Conservation (phyloP, 169 alveolate genomes). For the Plasmodium cynomolgi region DNA sequence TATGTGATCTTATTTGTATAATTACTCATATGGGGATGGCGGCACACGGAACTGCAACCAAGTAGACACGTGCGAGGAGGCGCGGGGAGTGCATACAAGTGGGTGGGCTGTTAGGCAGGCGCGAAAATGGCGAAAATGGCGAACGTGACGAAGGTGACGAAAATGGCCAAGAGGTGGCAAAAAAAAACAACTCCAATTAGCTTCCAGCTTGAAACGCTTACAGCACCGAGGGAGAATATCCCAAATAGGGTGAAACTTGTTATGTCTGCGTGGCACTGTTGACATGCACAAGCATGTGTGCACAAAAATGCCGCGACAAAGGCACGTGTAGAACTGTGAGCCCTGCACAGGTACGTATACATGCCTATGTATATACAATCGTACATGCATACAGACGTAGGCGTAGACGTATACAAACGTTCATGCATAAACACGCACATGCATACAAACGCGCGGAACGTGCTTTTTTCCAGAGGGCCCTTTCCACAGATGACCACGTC, state of each 20-base stretch:
- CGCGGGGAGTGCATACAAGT: neutral
- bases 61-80: neutral
- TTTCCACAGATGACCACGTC: neutral
- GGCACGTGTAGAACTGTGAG: neutral
- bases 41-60: neutral
- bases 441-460: neutral
- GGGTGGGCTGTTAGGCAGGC: neutral
- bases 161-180: neutral
- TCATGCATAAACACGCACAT: neutral
- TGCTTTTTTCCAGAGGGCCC: neutral
- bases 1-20: neutral
- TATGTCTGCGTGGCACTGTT: neutral
- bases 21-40: slow-evolving; percentile 1
- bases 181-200: neutral
- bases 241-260: neutral
- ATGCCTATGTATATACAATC: neutral
- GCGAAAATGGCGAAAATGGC: neutral
- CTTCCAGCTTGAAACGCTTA: neutral
- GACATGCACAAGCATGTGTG: neutral
- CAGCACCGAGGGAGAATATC: neutral
- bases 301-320: neutral
- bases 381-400: neutral
- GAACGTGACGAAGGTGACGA: neutral
- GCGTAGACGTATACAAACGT: neutral
- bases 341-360: neutral